Conservation (phyloP, 176 grass and related monocot genomes). For the Eleusine indica region DNA sequence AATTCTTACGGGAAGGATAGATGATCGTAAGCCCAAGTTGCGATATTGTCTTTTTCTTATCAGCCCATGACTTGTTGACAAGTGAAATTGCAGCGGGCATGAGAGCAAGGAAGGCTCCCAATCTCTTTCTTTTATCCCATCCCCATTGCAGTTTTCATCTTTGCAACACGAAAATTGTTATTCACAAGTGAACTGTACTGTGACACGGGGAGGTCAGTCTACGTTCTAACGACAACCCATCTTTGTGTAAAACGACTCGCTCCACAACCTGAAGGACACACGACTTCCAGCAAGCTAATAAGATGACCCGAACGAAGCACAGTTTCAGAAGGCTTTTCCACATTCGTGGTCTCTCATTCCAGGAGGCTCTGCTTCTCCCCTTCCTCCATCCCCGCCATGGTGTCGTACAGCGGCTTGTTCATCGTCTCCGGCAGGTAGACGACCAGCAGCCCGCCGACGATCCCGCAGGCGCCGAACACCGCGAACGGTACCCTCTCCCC, state of each 20-base stretch:
- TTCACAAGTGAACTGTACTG: neutral
- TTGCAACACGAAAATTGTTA: neutral
- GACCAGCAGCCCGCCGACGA: constrained; percentile 56
- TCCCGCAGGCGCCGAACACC: constrained; percentile 65
- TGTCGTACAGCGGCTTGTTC: constrained; percentile 82
- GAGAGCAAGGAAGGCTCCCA: too few species aligned
- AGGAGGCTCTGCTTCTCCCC: constrained; percentile 47
- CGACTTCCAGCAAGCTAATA: too few species aligned
- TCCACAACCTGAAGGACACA: neutral
- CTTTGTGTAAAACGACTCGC: neutral
- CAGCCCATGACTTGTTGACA: too few species aligned
- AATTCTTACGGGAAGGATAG: too few species aligned
- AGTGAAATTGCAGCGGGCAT: too few species aligned
- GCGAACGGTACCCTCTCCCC: constrained; percentile 64
- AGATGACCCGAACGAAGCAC: too few species aligned
- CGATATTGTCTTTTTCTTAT: too few species aligned
- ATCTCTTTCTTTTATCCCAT: too few species aligned
- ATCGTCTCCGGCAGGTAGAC: constrained; percentile 77
- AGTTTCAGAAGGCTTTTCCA: neutral
- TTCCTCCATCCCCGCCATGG: constrained; percentile 74
- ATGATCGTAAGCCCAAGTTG: too few species aligned
- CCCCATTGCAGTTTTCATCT: neutral
- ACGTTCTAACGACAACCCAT: neutral
- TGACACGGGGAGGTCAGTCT: neutral
- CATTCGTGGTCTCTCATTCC: neutral